A percentile compares a stretch with the other conserved stretches of the same genome.
phyloP scores from a whole-genome alignment of 2,329 filamentous ascomycete genomes.

The Colletotrichum caudatum region DNA sequence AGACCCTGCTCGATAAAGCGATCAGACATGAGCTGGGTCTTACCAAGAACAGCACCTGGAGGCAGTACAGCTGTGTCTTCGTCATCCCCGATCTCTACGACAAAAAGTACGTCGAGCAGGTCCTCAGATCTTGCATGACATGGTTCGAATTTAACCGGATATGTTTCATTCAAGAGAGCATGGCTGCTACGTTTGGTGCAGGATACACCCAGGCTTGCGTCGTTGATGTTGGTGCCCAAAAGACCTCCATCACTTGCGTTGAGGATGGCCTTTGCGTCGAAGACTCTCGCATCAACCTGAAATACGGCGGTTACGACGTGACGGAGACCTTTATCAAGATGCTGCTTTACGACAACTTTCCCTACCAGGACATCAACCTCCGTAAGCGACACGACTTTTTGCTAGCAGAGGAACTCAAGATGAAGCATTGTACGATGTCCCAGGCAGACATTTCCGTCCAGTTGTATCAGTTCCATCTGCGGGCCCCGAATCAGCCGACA shows the following conservation, averaged over 20 bases:
- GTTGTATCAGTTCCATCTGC: constrained; percentile 89
- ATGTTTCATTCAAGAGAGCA: constrained; percentile 95
- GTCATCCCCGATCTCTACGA: constrained; percentile 98
- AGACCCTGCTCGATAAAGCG: constrained; percentile 86
- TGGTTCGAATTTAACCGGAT: constrained; percentile 92
- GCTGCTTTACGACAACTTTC: constrained; percentile 97
- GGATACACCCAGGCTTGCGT: constrained; percentile 95
- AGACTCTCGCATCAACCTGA: constrained; percentile 94
- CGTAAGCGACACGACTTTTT: constrained; percentile 91
- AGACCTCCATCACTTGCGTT: constrained; percentile 96
- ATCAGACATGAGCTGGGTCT: constrained; percentile 87
- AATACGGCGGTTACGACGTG: constrained; percentile 92
- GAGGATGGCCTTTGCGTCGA: constrained; percentile 96
- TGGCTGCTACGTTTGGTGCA: constrained; percentile 94
- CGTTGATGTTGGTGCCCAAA: constrained; percentile 95
- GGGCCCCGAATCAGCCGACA: constrained; percentile 88
- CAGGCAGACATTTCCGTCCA: constrained; percentile 92
- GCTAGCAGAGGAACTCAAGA: constrained; percentile 94
- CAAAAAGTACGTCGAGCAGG: constrained; percentile 87
- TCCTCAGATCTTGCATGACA: constrained; percentile 86
- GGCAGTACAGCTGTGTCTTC: constrained; percentile 95
- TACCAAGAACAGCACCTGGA: constrained; percentile 82
- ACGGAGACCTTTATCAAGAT: constrained; percentile 97
- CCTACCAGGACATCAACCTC: constrained; percentile 94
- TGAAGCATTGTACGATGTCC: constrained; percentile 90